Evolutionary conservation across 495 filamentous ascomycete genomes (phyloP).

Genomic region (Lepraria neglecta): DNA sequence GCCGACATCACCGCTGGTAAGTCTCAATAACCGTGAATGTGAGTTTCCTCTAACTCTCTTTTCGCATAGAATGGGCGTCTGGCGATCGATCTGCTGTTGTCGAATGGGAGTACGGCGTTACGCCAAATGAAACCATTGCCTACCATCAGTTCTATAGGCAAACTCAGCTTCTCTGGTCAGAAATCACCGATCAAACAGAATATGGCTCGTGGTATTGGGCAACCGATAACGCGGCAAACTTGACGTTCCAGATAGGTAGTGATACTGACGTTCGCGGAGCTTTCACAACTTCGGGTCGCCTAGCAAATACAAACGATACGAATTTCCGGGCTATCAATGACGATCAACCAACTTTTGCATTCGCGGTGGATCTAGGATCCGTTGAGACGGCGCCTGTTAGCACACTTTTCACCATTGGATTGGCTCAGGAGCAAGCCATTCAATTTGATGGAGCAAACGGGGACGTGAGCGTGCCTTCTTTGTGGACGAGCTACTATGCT

Average conservation of each 20-base stretch:
- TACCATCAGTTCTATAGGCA: conserved; percentile 52
- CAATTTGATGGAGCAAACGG: conserved; percentile 45
- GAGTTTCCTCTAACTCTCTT: conserved; percentile 20
- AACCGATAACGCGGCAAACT: conserved; percentile 36
- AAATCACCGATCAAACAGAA: conserved; percentile 48
- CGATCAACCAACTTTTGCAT: conserved; percentile 51
- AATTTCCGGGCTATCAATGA: conserved; percentile 49
- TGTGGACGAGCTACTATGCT: conserved; percentile 52
- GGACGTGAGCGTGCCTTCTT: conserved; percentile 37
- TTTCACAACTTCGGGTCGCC: conserved; percentile 40
- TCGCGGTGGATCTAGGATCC: conserved; percentile 46
- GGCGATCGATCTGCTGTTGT: conserved; percentile 45
- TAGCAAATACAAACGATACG: conserved; percentile 43
- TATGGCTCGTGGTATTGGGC: conserved; percentile 57
- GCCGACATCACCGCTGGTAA: conserved; percentile 55
- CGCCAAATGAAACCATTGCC: conserved; percentile 36
- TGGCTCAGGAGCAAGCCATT: conserved; percentile 48
- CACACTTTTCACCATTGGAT: conserved; percentile 48
- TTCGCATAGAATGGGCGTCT: conserved; percentile 49
- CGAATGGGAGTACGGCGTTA: conserved; percentile 49
- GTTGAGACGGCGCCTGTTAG: conserved; percentile 34
- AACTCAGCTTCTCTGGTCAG: conserved; percentile 48
- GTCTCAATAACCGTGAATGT: conserved; percentile 20
- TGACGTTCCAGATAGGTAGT: conserved; percentile 47
- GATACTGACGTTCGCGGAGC: conserved; percentile 44